Base-by-base conservation (phyloP, 2,329 filamentous ascomycete genomes). In the Emergomyces orientalis region DNA sequence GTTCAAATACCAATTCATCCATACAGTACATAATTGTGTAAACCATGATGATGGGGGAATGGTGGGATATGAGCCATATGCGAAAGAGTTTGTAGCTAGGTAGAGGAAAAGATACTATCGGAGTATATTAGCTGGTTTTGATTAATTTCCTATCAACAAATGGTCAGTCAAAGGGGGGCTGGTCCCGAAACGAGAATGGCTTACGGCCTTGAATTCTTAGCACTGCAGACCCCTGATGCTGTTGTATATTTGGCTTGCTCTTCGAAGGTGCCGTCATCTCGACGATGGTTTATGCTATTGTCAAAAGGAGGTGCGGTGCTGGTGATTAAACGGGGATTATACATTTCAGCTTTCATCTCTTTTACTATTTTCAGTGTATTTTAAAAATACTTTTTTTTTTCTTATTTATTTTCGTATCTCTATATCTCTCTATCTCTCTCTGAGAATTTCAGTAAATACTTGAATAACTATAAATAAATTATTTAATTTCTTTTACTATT, bases 61-160 rank as follows among this genome's bases (percentile, higher is more conserved):
- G 41, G 41, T 43, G 41, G 5, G 41, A 43, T 43, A 14, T 43
- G 41, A 43, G 41, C 41, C 41, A 43, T 6, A 5, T 5, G 13
- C 41, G 41, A 43, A 43, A 43, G 11, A 43, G 9, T 43, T 43
- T 43, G 41, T 43, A 43, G 41, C 41, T 43, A 43, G 41, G 41
- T 43, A 43, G 41, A 5, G 41, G 19, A 43, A 43, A 43, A 43
- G 4, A 43, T 43, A 14, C 41, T 14, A 43, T 43, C 8, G 41
- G 41, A 17, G 41, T 17, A 43, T 43, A 5, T 13, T 43, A 43
- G 41, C 41, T n/a, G 8, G 41, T 43, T 14, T 43, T 43, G 41
- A 43, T 43, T 43, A 43, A 43, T n/a, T n/a, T n/a, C n/a, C n/a
- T n/a, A n/a, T n/a, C 47, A 51, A 51, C 47, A 51, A 51, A 51